These are phyloP conservation scores for Botrytis byssoidea DNA, from an alignment of 2,329 filamentous ascomycete species.

Conservation along the genomic window DNA sequence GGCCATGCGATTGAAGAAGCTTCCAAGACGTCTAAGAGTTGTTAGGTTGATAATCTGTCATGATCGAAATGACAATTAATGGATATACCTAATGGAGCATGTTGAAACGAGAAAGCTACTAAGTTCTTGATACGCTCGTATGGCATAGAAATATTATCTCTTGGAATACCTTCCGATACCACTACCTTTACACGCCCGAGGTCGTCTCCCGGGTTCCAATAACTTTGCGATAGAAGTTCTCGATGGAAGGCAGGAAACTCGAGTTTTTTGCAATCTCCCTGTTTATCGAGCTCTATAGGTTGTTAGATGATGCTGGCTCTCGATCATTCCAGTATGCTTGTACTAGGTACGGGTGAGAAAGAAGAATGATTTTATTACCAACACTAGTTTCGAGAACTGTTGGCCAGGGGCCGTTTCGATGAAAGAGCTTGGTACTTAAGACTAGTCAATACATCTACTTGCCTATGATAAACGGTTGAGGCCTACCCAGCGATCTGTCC, in stretches of 20 bases:
- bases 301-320: constrained; percentile 13
- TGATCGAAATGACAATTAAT: neutral
- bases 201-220: constrained; percentile 71
- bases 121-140: constrained; percentile 70
- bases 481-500: constrained; percentile 60
- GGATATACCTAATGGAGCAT: constrained; percentile 70
- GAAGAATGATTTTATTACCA: constrained; percentile 41
- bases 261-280: constrained; percentile 59
- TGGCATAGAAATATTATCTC: constrained; percentile 49
- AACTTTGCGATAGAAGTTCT: constrained; percentile 64
- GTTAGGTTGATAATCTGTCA: constrained; percentile 3
- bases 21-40: constrained; percentile 64
- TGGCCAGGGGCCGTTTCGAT: constrained; percentile 51
- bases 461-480: neutral
- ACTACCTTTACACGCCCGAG: constrained; percentile 74
- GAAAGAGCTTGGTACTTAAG: constrained; percentile 48
- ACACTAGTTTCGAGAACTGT: constrained; percentile 45
- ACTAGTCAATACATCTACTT: neutral
- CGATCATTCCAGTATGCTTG: neutral
- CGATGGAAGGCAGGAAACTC: constrained; percentile 71
- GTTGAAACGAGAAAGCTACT: constrained; percentile 79
- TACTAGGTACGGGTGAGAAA: neutral
- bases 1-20: constrained; percentile 76
- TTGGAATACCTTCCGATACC: constrained; percentile 69
- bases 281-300: constrained; percentile 36